Evolutionary conservation across 1,284 basidiomycete genomes (phyloP).

Genomic region (Volvariella surrecta): DNA sequence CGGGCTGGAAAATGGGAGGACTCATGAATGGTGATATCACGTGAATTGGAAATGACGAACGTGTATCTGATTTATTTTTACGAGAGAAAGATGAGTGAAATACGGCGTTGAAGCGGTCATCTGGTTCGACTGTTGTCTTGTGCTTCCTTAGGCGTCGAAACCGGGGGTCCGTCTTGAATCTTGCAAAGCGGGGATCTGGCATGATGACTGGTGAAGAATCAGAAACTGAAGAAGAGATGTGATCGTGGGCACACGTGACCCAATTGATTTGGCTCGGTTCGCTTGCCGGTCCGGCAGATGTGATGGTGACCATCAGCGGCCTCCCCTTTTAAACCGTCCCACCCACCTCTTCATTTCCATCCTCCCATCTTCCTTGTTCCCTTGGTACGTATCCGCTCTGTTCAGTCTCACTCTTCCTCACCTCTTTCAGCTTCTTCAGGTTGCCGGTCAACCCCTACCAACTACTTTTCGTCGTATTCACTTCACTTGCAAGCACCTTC

Average conservation of each 20-base stretch:
- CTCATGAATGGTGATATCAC: neutral
- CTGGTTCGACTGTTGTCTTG: conserved; percentile 79
- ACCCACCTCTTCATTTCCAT: neutral
- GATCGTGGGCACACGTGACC: no score
- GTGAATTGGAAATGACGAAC: conserved; percentile 24
- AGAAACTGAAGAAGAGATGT: neutral
- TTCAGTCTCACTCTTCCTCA: conserved; percentile 17
- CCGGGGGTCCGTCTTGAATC: conserved; percentile 86
- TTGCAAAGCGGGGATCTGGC: conserved; percentile 82
- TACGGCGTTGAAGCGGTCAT: conserved; percentile 89
- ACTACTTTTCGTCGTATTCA: conserved; percentile 15
- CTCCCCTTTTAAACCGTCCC: neutral
- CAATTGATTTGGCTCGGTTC: conserved; percentile 2
- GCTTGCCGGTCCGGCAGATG: neutral
- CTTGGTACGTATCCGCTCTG: no score
- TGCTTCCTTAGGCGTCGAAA: conserved; percentile 83
- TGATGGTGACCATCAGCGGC: conserved; percentile 12
- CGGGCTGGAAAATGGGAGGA: conserved; percentile 31
- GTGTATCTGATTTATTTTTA: conserved; percentile 36
- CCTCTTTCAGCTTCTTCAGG: conserved; percentile 7
- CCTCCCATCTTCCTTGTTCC: no score
- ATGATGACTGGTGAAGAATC: conserved; percentile 25
- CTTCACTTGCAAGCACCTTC: conserved; percentile 9
- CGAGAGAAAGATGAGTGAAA: conserved; percentile 30
- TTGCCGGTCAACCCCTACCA: neutral